These are phyloP conservation scores for Hirsutella minnesotensis DNA, from an alignment of 2,329 filamentous ascomycete genomes.

Conservation along the genomic window DNA sequence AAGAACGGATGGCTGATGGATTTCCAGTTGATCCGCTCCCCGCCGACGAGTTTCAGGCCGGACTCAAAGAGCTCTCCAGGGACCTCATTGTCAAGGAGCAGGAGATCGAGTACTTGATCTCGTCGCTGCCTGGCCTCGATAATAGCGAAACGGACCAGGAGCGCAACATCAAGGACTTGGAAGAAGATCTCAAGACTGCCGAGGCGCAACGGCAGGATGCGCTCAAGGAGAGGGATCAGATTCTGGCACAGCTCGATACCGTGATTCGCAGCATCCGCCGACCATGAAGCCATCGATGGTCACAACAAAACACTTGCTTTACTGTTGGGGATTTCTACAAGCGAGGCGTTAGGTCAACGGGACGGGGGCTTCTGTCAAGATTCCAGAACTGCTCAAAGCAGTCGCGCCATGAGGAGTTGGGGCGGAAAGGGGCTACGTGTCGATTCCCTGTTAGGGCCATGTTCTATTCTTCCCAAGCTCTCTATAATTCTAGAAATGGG, in stretches of 20 bases:
- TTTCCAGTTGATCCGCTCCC: slow-evolving; percentile 48
- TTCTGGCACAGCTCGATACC: slow-evolving; percentile 46
- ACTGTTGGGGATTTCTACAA: slow-evolving; percentile 8
- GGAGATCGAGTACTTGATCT: slow-evolving; percentile 70
- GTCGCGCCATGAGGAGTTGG: no score
- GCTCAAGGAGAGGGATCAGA: slow-evolving; percentile 50
- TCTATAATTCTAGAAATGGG: no score
- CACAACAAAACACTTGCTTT: not conserved
- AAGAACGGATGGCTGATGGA: not conserved
- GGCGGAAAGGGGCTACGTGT: no score
- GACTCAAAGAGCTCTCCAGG: slow-evolving; percentile 60
- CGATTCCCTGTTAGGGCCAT: no score
- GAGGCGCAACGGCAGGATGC: slow-evolving; percentile 52
- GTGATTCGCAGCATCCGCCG: slow-evolving; percentile 49
- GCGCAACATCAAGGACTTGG: slow-evolving; percentile 50
- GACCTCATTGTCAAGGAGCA: slow-evolving; percentile 72
- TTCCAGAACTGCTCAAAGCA: no score
- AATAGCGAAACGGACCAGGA: slow-evolving; percentile 70
- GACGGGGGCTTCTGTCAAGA: no score
- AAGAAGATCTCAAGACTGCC: slow-evolving; percentile 51
- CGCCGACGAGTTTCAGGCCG: slow-evolving; percentile 51
- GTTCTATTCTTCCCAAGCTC: no score
- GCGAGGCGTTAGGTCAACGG: slow-evolving; percentile 15
- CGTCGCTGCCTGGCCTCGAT: slow-evolving; percentile 62
- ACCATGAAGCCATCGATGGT: slow-evolving; percentile 29